These are phyloP conservation scores for Globisporangium middletonii DNA, from an alignment of 352 stramenopile species.

Conservation along the genomic window DNA sequence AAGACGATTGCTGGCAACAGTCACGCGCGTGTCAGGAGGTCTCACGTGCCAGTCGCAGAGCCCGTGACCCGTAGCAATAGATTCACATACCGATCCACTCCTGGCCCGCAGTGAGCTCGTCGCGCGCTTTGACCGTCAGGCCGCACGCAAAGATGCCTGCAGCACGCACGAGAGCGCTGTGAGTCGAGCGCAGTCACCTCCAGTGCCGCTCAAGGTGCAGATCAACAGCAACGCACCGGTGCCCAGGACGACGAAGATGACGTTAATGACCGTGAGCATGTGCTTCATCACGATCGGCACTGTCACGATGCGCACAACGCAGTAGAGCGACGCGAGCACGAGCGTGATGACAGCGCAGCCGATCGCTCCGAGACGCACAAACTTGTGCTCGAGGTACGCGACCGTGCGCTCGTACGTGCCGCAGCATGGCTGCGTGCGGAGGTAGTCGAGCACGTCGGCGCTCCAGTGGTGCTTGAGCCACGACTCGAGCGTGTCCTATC, in stretches of 20 bases:
- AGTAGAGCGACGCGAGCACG: slow-evolving; percentile 62
- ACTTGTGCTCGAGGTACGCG: slow-evolving; percentile 39
- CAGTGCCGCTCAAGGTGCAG: too few relatives aligned
- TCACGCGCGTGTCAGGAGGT: not conserved
- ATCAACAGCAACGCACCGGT: slow-evolving; percentile 11
- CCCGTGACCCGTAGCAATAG: not conserved
- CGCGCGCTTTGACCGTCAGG: slow-evolving; percentile 45
- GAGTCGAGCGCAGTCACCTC: too few relatives aligned
- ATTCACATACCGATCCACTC: slow-evolving; percentile 65
- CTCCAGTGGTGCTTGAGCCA: slow-evolving; percentile 82
- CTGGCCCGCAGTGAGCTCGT: slow-evolving; percentile 61
- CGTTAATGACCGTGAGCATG: slow-evolving; percentile 74
- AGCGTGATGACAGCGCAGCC: slow-evolving; percentile 40
- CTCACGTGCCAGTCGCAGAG: not conserved
- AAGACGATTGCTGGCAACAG: slow-evolving; percentile 47
- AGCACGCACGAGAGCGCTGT: too few relatives aligned
- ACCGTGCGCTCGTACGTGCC: slow-evolving; percentile 43
- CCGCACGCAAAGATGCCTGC: slow-evolving; percentile 53
- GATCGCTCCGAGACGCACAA: slow-evolving; percentile 41
- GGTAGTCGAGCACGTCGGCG: slow-evolving; percentile 27
- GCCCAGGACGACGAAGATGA: slow-evolving; percentile 59
- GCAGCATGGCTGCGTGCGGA: slow-evolving; percentile 49
- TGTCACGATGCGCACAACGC: slow-evolving; percentile 78
- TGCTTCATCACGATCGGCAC: slow-evolving; percentile 84
- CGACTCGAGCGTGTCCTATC: slow-evolving; percentile 36